Conservation (phyloP, 2,329 filamentous ascomycete species). For the Fusarium pseudoanthophilum region DNA sequence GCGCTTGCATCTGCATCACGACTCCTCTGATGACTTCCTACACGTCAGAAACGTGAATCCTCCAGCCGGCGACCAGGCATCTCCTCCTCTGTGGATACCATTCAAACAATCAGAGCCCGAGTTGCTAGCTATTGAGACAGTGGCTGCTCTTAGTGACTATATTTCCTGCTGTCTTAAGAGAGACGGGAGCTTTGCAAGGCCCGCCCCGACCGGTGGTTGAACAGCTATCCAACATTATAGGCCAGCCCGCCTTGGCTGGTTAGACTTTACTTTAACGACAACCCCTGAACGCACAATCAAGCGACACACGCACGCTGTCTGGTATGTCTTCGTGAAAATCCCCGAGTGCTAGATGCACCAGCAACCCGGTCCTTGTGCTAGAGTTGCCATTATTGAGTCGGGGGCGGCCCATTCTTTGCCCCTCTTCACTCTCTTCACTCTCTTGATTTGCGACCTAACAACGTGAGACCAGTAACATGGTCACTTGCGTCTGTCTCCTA, state of each 20-base stretch:
- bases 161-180: not conserved
- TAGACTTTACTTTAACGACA: not conserved
- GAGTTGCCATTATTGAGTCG: not conserved
- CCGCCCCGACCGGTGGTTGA: conserved; percentile 24
- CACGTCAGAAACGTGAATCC: conserved; percentile 4
- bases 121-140: conserved; percentile 25
- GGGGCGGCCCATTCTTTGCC: not conserved
- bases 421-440: conserved; percentile 1
- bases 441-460: not conserved
- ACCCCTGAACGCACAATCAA: not conserved
- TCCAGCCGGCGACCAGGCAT: conserved; percentile 3
- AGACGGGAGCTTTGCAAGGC: conserved; percentile 24
- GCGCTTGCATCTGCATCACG: conserved; percentile 8
- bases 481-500: not conserved
- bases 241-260: not conserved
- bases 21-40: not conserved
- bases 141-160: conserved; percentile 17
- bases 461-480: not conserved
- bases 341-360: not conserved
- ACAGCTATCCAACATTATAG: not conserved
- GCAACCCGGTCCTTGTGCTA: not conserved
- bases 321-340: not conserved
- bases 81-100: conserved; percentile 21
- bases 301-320: not conserved
- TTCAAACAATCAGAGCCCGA: conserved; percentile 22